Conservation (phyloP, 768 basidiomycete genomes). For the Trametes elegans region DNA sequence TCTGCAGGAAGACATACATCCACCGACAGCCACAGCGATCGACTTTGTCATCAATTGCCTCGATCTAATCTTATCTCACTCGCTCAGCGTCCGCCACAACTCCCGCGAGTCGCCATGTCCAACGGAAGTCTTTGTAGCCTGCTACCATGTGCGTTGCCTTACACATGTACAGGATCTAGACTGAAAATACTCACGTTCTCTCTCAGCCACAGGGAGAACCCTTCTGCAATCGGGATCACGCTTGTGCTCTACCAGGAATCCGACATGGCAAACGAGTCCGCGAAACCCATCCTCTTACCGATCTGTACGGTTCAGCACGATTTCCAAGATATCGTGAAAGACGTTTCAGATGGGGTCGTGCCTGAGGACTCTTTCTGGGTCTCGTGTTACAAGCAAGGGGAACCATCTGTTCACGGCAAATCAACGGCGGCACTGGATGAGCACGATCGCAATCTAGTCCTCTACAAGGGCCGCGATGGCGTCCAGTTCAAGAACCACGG, state of each 20-base stretch:
- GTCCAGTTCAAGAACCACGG: slow-evolving; percentile 40
- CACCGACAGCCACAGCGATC: no score
- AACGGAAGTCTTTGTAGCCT: not conserved
- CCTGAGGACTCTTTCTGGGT: slow-evolving; percentile 68
- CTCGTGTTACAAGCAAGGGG: slow-evolving; percentile 60
- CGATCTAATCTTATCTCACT: slow-evolving; percentile 4
- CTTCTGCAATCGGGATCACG: not conserved
- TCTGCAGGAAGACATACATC: not conserved
- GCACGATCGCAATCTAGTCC: slow-evolving; percentile 48
- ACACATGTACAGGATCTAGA: not conserved
- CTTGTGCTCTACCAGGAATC: no score
- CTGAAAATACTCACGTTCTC: not conserved
- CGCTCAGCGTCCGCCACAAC: not conserved
- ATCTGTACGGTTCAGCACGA: slow-evolving; percentile 60
- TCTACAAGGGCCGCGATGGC: slow-evolving; percentile 46
- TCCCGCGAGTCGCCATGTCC: not conserved
- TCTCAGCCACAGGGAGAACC: not conserved
- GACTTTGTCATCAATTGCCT: slow-evolving; percentile 16
- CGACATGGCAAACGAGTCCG: not conserved
- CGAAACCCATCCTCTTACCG: slow-evolving; percentile 36
- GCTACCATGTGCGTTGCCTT: not conserved
- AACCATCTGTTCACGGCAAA: slow-evolving; percentile 63
- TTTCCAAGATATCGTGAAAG: slow-evolving; percentile 56
- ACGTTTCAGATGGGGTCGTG: slow-evolving; percentile 58
- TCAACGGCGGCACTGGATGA: slow-evolving; percentile 53